Conservation (phyloP, 257 asterid genomes). For the Nicotiana paniculata region DNA sequence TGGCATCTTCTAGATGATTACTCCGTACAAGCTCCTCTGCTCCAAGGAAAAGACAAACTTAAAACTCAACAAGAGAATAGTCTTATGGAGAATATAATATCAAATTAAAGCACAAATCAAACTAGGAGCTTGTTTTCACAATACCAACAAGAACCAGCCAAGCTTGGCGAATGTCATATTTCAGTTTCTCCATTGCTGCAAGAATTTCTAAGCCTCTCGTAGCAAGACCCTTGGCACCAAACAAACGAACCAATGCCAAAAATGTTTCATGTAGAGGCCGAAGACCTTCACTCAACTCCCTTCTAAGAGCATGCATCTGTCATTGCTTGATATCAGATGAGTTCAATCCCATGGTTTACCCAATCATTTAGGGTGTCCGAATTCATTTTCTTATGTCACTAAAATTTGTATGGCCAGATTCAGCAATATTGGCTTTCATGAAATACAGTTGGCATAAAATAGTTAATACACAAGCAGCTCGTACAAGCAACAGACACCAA, state of each 20-base stretch:
- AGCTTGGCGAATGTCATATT: constrained; percentile 84
- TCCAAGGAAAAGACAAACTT: constrained; percentile 21
- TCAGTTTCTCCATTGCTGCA: constrained; percentile 96
- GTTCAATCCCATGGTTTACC: neutral
- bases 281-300: constrained; percentile 93
- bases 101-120: constrained; percentile 17
- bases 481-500: too few species aligned
- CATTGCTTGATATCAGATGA: constrained; percentile 16
- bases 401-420: constrained; percentile 1
- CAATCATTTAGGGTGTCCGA: neutral
- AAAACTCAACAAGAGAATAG: constrained; percentile 13
- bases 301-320: constrained; percentile 97
- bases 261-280: constrained; percentile 95
- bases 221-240: constrained; percentile 84
- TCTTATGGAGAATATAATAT: neutral
- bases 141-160: constrained; percentile 97
- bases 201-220: constrained; percentile 87
- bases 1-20: constrained; percentile 84
- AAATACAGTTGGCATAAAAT: neutral
- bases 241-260: constrained; percentile 78
- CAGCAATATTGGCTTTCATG: neutral
- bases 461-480: neutral
- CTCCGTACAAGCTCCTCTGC: constrained; percentile 91
- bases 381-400: neutral
- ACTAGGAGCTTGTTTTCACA: constrained; percentile 20